phyloP scores from a whole-genome alignment of 2,329 filamentous ascomycete species.

The Microdochium nivale region DNA sequence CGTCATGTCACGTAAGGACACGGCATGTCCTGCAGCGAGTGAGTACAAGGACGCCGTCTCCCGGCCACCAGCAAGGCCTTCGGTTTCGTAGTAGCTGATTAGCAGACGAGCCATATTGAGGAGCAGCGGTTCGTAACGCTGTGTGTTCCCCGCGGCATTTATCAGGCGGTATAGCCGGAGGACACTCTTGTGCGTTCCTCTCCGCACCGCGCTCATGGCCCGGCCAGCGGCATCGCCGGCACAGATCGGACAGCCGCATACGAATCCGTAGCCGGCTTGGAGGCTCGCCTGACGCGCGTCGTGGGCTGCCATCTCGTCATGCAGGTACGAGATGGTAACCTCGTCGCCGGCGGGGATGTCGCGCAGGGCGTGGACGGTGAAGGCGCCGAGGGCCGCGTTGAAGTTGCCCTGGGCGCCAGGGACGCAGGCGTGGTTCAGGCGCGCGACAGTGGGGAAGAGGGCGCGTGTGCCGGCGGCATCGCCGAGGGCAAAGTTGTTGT shows the following conservation, averaged over 20 bases:
- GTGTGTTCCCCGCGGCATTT: background rate
- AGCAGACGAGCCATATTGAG: slow-evolving; percentile 3
- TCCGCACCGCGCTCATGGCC: slow-evolving; percentile 4
- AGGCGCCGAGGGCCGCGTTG: slow-evolving; percentile 5
- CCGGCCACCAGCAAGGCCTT: slow-evolving; percentile 2
- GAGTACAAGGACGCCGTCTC: slow-evolving; percentile 10
- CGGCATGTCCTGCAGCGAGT: slow-evolving; percentile 6
- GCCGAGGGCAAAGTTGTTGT: slow-evolving; percentile 12
- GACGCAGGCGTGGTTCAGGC: slow-evolving; percentile 15
- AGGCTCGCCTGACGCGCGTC: slow-evolving; percentile 5
- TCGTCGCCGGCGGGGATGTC: slow-evolving; percentile 12
- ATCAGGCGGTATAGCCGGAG: background rate
- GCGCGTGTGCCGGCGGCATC: slow-evolving; percentile 4
- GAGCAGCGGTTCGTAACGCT: slow-evolving; percentile 2
- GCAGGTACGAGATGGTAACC: slow-evolving; percentile 11
- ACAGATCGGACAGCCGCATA: slow-evolving; percentile 11
- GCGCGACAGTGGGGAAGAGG: slow-evolving; percentile 10
- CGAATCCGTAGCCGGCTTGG: slow-evolving; percentile 10
- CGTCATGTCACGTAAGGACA: slow-evolving; percentile 1
- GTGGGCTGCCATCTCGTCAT: slow-evolving; percentile 4
- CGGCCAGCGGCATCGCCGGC: slow-evolving; percentile 2
- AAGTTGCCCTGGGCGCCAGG: slow-evolving; percentile 17
- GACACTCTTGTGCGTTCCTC: slow-evolving; percentile 4
- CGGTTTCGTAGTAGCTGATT: slow-evolving; percentile 6
- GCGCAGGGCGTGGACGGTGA: slow-evolving; percentile 13